Evolutionary conservation across 73 alveolate species (phyloP), one percentile per base, ranked within the genome.

Genomic region (Paramecium primaurelia): DNA sequence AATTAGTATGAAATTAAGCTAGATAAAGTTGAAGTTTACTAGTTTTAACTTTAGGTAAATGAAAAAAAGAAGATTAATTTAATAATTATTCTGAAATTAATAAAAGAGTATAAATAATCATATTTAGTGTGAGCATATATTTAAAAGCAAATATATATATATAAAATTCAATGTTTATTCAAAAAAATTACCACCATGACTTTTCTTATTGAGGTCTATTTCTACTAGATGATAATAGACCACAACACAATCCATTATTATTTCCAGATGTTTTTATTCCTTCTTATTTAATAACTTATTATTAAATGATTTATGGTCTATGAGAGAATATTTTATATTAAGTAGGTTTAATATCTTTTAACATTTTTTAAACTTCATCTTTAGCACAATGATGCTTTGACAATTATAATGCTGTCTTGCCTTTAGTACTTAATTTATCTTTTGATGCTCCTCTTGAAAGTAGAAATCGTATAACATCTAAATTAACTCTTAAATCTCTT

Each of bases 401-500:
- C 6, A 89, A 44, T 28, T 89, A 10, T 37, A 40, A 45, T 4
- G 84, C 88, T 18, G 90, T 45, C 40, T 71, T 69, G 18, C 94
- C 94, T 47, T 89, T 89, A 42, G 54, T 73, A 45, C 86, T 45
- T 18, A 71, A 36, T 38, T 45, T 45, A 20, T 71, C 80, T 89
- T 44, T 25, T 5, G 45, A 34, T 64, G 94, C 94, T 69, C 94
- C 94, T 38, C 84, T 68, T 69, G 68, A 77, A 20, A 89, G 54
- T 49, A 89, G 77, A 22, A 71, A 89, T 73, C 83, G 26, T 20
- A 89, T 89, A 6, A 77, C 86, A 8, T 77, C 86, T n/a, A 71
- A 38, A 71, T 89, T 89, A n/a, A 89, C 94, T 47, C 84, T 83
- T 73, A 89, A 49, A 77, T 89, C 94, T 89, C 94, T 89, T 38